Conservation (phyloP, 164 flowering plant genomes). For the Kalanchoe fedtschenkoi region DNA sequence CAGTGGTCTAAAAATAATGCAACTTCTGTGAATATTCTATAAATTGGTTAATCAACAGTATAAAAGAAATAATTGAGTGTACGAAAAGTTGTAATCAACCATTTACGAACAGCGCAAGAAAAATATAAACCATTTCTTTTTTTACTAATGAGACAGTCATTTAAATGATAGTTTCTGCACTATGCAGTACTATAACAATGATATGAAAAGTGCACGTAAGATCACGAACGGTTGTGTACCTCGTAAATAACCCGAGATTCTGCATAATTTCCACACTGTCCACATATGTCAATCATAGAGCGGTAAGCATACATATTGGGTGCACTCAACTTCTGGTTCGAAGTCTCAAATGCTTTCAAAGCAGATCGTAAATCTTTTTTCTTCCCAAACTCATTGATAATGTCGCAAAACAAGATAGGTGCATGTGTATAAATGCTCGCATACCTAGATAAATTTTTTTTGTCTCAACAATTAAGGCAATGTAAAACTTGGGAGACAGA, state of each 20-base stretch:
- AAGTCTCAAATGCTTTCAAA: slow-evolving; percentile 53
- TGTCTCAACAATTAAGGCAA: slow-evolving; percentile 1
- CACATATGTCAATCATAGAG: slow-evolving; percentile 77
- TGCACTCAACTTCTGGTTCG: slow-evolving; percentile 30
- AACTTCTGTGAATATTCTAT: too few relatives aligned
- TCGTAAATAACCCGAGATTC: slow-evolving; percentile 68
- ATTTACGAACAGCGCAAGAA: neutral
- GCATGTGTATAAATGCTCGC: slow-evolving; percentile 46
- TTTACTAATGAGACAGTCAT: neutral
- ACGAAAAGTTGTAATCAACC: too few relatives aligned
- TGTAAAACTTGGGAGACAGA: neutral
- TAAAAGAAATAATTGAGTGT: too few relatives aligned
- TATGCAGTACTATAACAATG: neutral
- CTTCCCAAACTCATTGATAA: slow-evolving; percentile 72
- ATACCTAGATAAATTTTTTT: slow-evolving; percentile 39
- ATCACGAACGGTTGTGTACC: slow-evolving; percentile 28
- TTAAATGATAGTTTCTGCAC: neutral
- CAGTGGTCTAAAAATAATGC: too few relatives aligned
- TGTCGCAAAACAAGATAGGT: slow-evolving; percentile 37
- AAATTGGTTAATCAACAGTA: too few relatives aligned
- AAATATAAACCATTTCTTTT: neutral
- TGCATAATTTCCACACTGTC: slow-evolving; percentile 55
- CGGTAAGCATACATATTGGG: slow-evolving; percentile 74
- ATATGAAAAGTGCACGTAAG: neutral
- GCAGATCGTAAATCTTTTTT: slow-evolving; percentile 61